phyloP scores from a whole-genome alignment of 768 basidiomycete species.

The Flagelloscypha sp. region DNA sequence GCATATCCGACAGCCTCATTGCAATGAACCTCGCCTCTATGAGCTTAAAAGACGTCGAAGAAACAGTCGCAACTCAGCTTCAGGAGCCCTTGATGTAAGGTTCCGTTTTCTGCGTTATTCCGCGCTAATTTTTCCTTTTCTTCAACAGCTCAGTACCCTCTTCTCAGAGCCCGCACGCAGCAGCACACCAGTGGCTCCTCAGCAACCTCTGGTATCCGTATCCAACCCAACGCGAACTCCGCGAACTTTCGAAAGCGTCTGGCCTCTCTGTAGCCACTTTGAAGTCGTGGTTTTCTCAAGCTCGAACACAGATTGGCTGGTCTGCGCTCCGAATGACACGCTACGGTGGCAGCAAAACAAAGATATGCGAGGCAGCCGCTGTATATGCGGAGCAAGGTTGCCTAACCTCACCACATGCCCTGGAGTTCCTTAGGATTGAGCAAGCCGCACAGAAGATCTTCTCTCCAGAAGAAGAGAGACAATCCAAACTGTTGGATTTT shows the following conservation, averaged over 20 bases:
- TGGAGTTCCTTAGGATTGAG: too few species aligned
- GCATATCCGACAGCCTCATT: too few species aligned
- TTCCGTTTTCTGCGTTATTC: not conserved
- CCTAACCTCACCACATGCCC: constrained; percentile 3
- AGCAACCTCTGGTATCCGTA: constrained; percentile 45
- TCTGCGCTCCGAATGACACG: constrained; percentile 26
- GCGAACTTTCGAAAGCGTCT: constrained; percentile 20
- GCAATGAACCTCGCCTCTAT: too few species aligned
- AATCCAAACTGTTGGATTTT: too few species aligned
- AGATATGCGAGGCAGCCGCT: constrained; percentile 32
- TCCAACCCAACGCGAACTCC: constrained; percentile 25
- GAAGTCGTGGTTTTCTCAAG: constrained; percentile 40
- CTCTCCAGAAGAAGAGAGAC: too few species aligned
- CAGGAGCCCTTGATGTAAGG: not conserved
- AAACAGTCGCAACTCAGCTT: constrained; percentile 8
- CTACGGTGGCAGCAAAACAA: constrained; percentile 24
- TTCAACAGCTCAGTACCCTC: constrained; percentile 4
- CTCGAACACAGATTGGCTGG: constrained; percentile 48
- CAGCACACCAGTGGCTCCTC: constrained; percentile 34
- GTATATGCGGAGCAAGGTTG: constrained; percentile 15
- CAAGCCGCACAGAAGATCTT: too few species aligned
- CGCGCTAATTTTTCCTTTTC: not conserved
- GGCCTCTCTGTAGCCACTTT: constrained; percentile 21
- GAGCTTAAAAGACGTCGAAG: constrained; percentile 8
- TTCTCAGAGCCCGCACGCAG: constrained; percentile 19